Conservation (phyloP, 305 asterid species). For the Solanum hybrid region DNA sequence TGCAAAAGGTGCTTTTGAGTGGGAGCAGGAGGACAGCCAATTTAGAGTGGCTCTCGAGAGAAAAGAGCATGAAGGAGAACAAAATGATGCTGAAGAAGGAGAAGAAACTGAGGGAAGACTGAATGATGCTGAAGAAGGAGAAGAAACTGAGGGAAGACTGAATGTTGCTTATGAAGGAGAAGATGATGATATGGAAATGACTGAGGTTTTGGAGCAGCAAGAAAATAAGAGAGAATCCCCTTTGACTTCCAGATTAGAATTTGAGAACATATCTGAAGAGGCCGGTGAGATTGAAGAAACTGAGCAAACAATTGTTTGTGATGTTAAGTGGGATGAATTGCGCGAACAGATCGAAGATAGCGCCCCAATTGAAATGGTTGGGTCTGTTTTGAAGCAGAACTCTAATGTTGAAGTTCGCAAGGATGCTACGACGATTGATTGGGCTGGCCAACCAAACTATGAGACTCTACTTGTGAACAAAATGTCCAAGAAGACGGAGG, state of each 20-base stretch:
- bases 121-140: conserved; percentile 18
- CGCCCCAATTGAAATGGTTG: conserved; percentile 25
- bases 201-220: conserved; percentile 21
- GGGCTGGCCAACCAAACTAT: conserved; percentile 11
- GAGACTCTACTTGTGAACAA: conserved; percentile 6
- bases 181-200: conserved; percentile 13
- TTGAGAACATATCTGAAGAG: conserved; percentile 16
- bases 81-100: conserved; percentile 16
- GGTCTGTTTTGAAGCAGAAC: neutral
- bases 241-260: conserved; percentile 5
- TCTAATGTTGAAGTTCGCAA: conserved; percentile 16
- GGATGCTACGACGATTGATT: conserved; percentile 21
- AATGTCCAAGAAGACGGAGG: conserved; percentile 21
- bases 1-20: conserved; percentile 19
- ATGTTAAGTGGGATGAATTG: conserved; percentile 25
- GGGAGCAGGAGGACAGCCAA: conserved; percentile 21
- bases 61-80: conserved; percentile 21
- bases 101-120: conserved; percentile 21
- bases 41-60: conserved; percentile 12
- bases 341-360: conserved; percentile 22
- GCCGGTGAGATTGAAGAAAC: conserved; percentile 15
- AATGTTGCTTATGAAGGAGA: conserved; percentile 16
- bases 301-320: conserved; percentile 17
- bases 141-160: conserved; percentile 20
- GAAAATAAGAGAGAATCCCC: conserved; percentile 1